Evolutionary conservation across 305 asterid genomes (phyloP).

Genomic region (Fraxinus nigra): DNA sequence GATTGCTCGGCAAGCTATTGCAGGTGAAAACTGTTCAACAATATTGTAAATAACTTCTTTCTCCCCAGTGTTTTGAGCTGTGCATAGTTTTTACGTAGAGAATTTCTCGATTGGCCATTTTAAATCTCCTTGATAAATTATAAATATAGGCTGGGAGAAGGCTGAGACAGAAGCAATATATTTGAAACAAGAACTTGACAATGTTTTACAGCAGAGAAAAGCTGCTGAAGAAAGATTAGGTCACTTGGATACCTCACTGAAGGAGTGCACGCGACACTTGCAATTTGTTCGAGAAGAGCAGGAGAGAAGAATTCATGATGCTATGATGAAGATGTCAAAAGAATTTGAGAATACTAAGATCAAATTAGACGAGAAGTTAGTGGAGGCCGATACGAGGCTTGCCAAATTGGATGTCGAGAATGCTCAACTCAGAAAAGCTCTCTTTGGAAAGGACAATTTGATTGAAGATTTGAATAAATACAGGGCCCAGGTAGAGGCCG

Average conservation of each 20-base stretch:
- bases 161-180: constrained; percentile 58
- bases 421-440: constrained; percentile 50
- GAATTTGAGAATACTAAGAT: constrained; percentile 43
- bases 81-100: background rate
- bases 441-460: constrained; percentile 54
- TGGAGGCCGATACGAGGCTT: constrained; percentile 44
- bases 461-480: constrained; percentile 50
- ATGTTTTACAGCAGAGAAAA: constrained; percentile 42
- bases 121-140: constrained; percentile 12
- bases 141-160: constrained; percentile 70
- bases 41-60: background rate
- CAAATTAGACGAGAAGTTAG: constrained; percentile 43
- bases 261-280: constrained; percentile 83
- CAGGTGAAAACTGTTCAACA: constrained; percentile 47
- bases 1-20: constrained; percentile 83
- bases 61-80: background rate
- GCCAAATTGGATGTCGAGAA: constrained; percentile 55
- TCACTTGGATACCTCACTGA: constrained; percentile 81
- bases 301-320: constrained; percentile 55
- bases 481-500: constrained; percentile 44
- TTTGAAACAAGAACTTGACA: constrained; percentile 63
- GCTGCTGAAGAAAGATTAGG: constrained; percentile 52
- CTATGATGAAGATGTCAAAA: constrained; percentile 45
- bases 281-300: constrained; percentile 63
- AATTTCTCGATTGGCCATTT: constrained; percentile 4